Base-by-base conservation (phyloP, 139 green algal species). In the Chlamydomonas sphaeroides region DNA sequence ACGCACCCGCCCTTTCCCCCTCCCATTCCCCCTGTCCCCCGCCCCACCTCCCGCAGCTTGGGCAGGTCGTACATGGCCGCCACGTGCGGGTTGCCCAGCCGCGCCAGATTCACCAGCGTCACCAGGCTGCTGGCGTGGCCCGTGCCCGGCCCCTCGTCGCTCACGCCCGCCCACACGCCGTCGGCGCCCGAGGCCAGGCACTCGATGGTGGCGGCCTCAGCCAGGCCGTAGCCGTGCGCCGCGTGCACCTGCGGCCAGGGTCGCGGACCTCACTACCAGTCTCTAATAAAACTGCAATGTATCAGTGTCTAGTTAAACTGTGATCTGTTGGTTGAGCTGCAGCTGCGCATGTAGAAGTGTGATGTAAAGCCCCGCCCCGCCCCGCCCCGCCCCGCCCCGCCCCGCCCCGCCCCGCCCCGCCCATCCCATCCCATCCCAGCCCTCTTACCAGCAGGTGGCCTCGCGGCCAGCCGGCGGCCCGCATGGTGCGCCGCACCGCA, bases 81-180 rank as follows among this genome's bases (percentile, higher is more conserved):
- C 39, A 73, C 66, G 39, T 73, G 39, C 6, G 39, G 39, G 66
- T 73, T 73, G 66, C 66, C 66, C 41, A 73, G 66, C 5, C 66
- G 66, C 20, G 41, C 66, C 39, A 73, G 66, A 18, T 73, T 73
- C 15, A 73, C 41, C 20, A 73, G 39, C 21, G 66, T 56, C 21
- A 73, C 66, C 39, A 51, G 39, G 39, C 21, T 33, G 66, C 21
- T 33, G 18, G 21, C 21, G 21, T 73, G 66, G 18, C 66, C 66
- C 21, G 21, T 28, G 18, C 5, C 66, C 21, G 66, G 39, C 21
- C 66, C 66, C 66, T 73, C 66, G 23, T 73, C 66, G 66, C 66
- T 56, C 39, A 33, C 41, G 66, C 66, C 41, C 25, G 66, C 66
- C 66, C 66, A 73, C 39, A 73, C 41, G 39, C 66, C 66, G 41